phyloP scores from a whole-genome alignment of 148 eudicot genomes.

The Amaranthus hypochondriacus region DNA sequence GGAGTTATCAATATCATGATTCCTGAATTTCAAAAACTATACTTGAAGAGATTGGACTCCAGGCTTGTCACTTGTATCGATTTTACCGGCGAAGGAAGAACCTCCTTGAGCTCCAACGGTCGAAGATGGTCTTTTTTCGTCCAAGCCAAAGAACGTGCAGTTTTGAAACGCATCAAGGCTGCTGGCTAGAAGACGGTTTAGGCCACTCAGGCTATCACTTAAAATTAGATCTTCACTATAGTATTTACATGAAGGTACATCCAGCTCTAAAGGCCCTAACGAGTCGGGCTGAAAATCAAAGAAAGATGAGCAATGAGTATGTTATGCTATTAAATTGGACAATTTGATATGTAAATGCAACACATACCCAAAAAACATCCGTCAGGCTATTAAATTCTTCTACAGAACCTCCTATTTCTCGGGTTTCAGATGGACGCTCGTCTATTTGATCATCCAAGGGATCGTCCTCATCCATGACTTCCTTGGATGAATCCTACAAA shows the following conservation, averaged over 20 bases:
- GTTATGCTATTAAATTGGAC: neutral
- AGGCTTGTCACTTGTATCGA: conserved; percentile 29
- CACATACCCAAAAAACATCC: conserved; percentile 82
- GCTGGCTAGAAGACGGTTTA: conserved; percentile 85
- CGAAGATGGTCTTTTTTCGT: conserved; percentile 46
- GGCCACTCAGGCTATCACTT: conserved; percentile 83
- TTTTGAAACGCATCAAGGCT: conserved; percentile 91
- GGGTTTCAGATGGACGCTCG: conserved; percentile 39
- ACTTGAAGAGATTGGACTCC: conserved; percentile 30
- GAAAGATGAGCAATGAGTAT: conserved; percentile 15
- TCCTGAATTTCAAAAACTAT: conserved; percentile 6
- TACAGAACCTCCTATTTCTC: conserved; percentile 31
- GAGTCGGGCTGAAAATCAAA: conserved; percentile 73
- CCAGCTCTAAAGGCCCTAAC: conserved; percentile 90
- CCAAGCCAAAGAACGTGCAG: conserved; percentile 62
- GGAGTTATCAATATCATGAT: neutral
- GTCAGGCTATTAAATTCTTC: conserved; percentile 56
- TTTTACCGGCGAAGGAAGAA: conserved; percentile 51
- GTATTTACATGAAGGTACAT: conserved; percentile 66
- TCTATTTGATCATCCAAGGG: conserved; percentile 46
- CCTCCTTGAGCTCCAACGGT: conserved; percentile 49
- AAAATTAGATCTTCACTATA: conserved; percentile 67
- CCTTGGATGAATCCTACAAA: conserved; percentile 44
- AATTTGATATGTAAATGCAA: neutral
- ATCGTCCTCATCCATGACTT: conserved; percentile 31